Evolutionary conservation across 2,329 filamentous ascomycete genomes (phyloP), one percentile per base, ranked within the genome.

Genomic region (Exophiala sp.): DNA sequence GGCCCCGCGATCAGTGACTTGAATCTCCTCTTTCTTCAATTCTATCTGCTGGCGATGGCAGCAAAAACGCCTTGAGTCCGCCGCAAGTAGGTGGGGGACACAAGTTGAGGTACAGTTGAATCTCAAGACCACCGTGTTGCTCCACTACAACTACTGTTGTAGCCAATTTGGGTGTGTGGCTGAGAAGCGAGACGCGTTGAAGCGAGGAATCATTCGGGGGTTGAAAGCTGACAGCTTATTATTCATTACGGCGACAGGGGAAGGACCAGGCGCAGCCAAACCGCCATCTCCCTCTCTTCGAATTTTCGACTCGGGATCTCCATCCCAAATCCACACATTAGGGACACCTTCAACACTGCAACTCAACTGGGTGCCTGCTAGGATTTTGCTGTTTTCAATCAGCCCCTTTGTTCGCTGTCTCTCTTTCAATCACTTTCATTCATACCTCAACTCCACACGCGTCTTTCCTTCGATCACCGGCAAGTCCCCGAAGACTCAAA

Each of bases 51-150:
- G 41, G 46, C 46, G 48, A 59, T 56, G 57, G 48, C 52, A 45
- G 43, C 53, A 22, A 43, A 38, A 30, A 23, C 43, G 40, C 50
- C 48, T 56, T 59, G 57, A 58, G 48, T 52, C 57, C 56, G 57
- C 53, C 43, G 57, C 18, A 46, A 50, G 50, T 52, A 54, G 55
- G 55, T 52, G 44, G 29, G 44, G 48, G 52, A 45, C 32, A 39
- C 38, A 30, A 40, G 24, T n/a, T 24, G 24, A 43, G 24, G 24
- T 19, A n/a, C 23, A 37, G 24, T 18, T 32, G 40, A 14, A 18
- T 41, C 21, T 13, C 22, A 7, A 24, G 38, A 41, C 38, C 38
- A 41, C 19, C 7, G 19, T 41, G 38, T 41, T 34, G 10, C 8
- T 34, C 30, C 7, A 34, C 30, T 10, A 34, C 5, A 27, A 27